phyloP scores from a whole-genome alignment of 805 yeast genomes.

The Saccharomyces kudriavzevii region DNA sequence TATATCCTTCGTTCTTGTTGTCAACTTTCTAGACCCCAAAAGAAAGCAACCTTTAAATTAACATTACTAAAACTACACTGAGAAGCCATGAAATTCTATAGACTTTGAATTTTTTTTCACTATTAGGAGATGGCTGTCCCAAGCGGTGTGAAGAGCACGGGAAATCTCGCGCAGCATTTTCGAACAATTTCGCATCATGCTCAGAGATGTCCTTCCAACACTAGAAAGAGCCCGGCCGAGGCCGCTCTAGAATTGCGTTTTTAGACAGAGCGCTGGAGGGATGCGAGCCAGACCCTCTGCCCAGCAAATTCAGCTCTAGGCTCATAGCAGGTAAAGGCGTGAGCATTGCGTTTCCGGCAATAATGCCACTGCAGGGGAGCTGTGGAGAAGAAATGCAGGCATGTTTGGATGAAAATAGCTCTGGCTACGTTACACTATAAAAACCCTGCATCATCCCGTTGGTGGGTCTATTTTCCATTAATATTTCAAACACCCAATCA shows the following conservation, averaged over 20 bases:
- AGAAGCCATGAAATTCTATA: neutral
- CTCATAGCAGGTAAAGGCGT: neutral
- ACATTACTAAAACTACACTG: neutral
- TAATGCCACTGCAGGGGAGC: neutral
- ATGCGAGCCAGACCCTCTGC: neutral
- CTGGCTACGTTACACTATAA: too few species aligned
- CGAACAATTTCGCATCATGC: neutral
- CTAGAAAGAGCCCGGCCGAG: neutral
- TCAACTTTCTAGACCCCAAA: constrained; percentile 1
- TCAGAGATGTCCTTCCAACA: neutral
- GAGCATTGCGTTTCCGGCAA: neutral
- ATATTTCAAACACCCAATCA: neutral
- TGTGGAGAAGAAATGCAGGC: neutral
- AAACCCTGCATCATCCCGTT: too few species aligned
- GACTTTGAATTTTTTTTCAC: neutral
- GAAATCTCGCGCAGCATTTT: neutral
- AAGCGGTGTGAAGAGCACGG: neutral
- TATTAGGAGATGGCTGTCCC: neutral
- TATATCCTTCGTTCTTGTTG: constrained; percentile 7
- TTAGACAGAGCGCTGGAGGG: neutral
- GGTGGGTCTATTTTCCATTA: too few species aligned
- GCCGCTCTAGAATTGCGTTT: neutral
- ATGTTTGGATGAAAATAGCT: neutral
- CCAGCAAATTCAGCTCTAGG: neutral
- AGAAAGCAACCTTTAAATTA: neutral